Base-by-base conservation (phyloP, 768 basidiomycete species). In the Xanthoconium stramineum region DNA sequence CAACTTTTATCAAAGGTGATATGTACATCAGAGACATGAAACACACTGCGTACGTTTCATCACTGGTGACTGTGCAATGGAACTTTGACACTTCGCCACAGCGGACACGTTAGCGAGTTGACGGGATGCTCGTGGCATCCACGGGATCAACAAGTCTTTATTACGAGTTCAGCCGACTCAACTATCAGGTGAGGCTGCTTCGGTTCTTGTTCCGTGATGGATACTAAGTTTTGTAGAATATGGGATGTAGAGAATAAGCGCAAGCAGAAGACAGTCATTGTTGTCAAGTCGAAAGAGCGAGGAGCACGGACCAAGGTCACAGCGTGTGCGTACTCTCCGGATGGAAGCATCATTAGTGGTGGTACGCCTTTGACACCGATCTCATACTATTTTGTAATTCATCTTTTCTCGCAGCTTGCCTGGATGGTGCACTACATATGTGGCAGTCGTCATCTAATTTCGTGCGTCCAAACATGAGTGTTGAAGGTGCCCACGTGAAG, bases 21-120 rank as follows among this genome's bases (percentile, higher is more conserved):
- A 92, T 91, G 57, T 99, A 98, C 71, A 91, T 99, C 62, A 88
- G 97, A 53, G 97, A 99, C 74, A 95, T 99, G 91, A 93, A 93
- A 73, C 88, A 98, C 68, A 99, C 97, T n/a, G 81, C 88, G 96
- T 96, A 65, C 61, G 94, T 77, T 47, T 55, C 30, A 10, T 58
- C 61, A 46, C 50, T 29, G 46, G 42, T 58, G 19, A 48, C 60
- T n/a, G 33, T 36, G 28, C 49, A 39, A 52, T 38, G 53, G 42
- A 12, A 42, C 28, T 17, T 53, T 67, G 19, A 60, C 52, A n/a
- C 12, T 28, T 48, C 24, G 15, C 30, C 56, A 19, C 56, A 98
- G 95, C 30, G 97, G 97, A 2, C 97, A 99, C 74, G 95, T 98
- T 40, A 86, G 88, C 20, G 95, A 98, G 70, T 65, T 98, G 60